Conservation (phyloP, 1,139 yeast species). For the Protomyces macrosporus region DNA sequence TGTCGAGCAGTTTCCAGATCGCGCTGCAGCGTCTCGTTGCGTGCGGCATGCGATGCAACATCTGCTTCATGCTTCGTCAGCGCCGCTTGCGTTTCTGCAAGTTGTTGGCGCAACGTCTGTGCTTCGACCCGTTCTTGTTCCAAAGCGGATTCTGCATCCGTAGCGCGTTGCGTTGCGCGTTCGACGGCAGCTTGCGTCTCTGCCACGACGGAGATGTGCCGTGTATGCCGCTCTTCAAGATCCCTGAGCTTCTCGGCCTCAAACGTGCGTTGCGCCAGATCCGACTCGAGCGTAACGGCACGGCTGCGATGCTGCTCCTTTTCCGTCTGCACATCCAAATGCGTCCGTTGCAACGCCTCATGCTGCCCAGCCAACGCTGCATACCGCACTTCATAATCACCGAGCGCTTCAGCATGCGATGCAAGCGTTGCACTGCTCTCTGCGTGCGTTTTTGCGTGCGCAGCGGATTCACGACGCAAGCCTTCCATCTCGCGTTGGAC, state of each 20-base stretch:
- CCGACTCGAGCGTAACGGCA: constrained; percentile 10
- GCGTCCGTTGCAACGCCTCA: not conserved
- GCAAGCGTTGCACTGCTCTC: constrained; percentile 1
- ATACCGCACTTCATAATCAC: constrained; percentile 4
- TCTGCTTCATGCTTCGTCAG: constrained; percentile 6
- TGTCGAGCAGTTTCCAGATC: not conserved
- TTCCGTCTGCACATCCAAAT: constrained; percentile 1
- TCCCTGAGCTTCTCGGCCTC: constrained; percentile 8
- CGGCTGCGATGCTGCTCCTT: constrained; percentile 10
- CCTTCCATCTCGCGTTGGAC: constrained; percentile 7
- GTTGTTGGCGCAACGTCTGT: not conserved
- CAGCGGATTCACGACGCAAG: constrained; percentile 2
- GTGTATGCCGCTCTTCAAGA: constrained; percentile 12
- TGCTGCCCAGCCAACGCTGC: constrained; percentile 5
- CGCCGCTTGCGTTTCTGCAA: constrained; percentile 1
- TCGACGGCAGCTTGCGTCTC: constrained; percentile 2
- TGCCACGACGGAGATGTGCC: constrained; percentile 7
- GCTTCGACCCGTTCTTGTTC: not conserved
- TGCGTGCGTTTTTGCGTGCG: not conserved
- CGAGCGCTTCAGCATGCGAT: constrained; percentile 4
- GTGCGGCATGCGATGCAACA: not conserved
- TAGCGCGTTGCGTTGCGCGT: constrained; percentile 11
- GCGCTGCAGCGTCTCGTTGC: constrained; percentile 7
- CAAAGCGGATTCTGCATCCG: constrained; percentile 1
- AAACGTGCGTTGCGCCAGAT: not conserved